phyloP scores from a whole-genome alignment of 768 basidiomycete species.

The Tylopilus sp. region DNA sequence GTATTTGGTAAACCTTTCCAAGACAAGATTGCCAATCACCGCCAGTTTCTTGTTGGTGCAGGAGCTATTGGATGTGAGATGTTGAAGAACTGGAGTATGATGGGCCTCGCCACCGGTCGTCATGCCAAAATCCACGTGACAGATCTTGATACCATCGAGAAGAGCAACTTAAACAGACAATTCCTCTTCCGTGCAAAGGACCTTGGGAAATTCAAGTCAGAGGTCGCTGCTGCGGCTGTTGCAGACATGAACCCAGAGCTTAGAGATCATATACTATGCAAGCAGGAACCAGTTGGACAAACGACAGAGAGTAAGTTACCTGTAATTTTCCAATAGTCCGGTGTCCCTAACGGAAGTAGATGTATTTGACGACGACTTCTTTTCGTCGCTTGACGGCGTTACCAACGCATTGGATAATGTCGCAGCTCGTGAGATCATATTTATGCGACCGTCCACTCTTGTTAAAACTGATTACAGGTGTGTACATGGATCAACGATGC shows the following conservation, averaged over 20 bases:
- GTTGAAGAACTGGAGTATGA: conserved; percentile 99
- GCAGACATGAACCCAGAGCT: conserved; percentile 95
- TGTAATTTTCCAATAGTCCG: background rate
- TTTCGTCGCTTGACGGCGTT: conserved; percentile 82
- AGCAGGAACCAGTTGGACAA: conserved; percentile 91
- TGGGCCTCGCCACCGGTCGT: conserved; percentile 83
- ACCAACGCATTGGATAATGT: conserved; percentile 98
- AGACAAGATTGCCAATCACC: conserved; percentile 80
- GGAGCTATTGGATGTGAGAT: conserved; percentile 99
- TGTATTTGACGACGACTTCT: conserved; percentile 86
- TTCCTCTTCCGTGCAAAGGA: conserved; percentile 98
- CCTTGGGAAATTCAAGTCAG: conserved; percentile 94
- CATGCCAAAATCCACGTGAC: conserved; percentile 88
- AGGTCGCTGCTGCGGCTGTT: conserved; percentile 88
- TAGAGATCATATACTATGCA: conserved; percentile 77
- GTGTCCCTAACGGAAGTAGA: conserved; percentile 43
- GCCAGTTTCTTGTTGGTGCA: conserved; percentile 97
- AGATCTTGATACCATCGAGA: conserved; percentile 98
- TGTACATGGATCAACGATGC: conserved; percentile 98
- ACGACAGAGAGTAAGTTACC: conserved; percentile 80
- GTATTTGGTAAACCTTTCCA: conserved; percentile 96
- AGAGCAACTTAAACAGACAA: conserved; percentile 96
- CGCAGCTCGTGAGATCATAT: conserved; percentile 70
- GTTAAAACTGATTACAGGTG: conserved; percentile 46
- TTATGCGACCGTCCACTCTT: background rate